Percentiles rank a stretch among this genome's conserved stretches.
Conservation (phyloP, 495 filamentous ascomycete genomes). For the Mycothermus thermophilus region DNA sequence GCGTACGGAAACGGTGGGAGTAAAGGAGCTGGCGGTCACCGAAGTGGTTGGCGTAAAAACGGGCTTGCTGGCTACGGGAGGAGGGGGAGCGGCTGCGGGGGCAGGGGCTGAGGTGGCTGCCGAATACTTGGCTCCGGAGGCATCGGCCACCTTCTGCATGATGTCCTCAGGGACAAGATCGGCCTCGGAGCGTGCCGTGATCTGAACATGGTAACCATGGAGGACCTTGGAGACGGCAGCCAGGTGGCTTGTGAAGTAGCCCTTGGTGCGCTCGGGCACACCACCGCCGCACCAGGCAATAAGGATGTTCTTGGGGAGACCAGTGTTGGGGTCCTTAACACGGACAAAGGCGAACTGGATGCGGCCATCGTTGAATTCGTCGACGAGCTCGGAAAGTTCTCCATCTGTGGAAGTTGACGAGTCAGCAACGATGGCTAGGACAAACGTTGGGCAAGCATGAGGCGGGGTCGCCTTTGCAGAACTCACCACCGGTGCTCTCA, state of each 20-base stretch:
- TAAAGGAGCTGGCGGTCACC: constrained; percentile 47
- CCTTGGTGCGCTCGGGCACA: constrained; percentile 94
- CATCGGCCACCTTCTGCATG: constrained; percentile 85
- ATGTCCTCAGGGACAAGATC: constrained; percentile 81
- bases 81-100: constrained; percentile 41
- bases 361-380: constrained; percentile 92
- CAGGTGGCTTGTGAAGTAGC: constrained; percentile 92
- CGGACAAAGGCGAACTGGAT: constrained; percentile 96
- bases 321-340: constrained; percentile 86
- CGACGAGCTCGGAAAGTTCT: constrained; percentile 84
- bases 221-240: constrained; percentile 79
- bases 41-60: constrained; percentile 74
- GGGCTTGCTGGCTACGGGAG: constrained; percentile 70
- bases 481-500: constrained; percentile 73
- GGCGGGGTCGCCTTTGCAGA: constrained; percentile 1
- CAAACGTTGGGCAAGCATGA: constrained; percentile 1
- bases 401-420: constrained; percentile 55
- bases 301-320: constrained; percentile 80
- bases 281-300: constrained; percentile 97
- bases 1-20: constrained; percentile 44
- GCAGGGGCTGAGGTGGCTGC: constrained; percentile 40
- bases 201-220: constrained; percentile 94
- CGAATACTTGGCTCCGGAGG: constrained; percentile 90
- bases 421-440: constrained; percentile 3
- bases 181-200: constrained; percentile 80